Evolutionary conservation across 768 basidiomycete genomes (phyloP), one percentile per base, ranked within the genome.

Genomic region (Suillus subaureus): DNA sequence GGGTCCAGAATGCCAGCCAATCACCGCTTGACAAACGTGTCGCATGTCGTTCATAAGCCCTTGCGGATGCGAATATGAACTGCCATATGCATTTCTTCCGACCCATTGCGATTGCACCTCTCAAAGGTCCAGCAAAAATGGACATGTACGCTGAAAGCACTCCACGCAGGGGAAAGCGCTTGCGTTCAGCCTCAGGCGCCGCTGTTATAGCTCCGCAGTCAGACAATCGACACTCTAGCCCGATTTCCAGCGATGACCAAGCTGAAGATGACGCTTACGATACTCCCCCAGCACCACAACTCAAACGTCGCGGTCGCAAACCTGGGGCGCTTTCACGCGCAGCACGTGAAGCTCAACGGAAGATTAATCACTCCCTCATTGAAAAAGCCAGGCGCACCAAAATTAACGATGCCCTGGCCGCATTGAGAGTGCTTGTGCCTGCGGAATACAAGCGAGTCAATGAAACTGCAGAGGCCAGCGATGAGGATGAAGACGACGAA

Each of bases 331-430:
- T 92, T 55, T 91, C 91, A 21, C 89, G 92, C 66, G 85, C 85
- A 16, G 91, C 91, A 37, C 84, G 96, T 56, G 95, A 97, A 78
- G 86, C 90, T 2, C 89, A 94, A 76, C 87, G 96, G 61, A 94
- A 96, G 75, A 87, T 94, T 42, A 97, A 97, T 78, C 96, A 99
- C 73, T 93, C 91, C 6, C 88, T 96, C 67, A 99, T 99, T 74
- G 96, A 99, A 79, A 93, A 96, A 73, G 88, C 96, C 0, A 81
- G 96, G 37, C 84, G 96, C 66, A 97, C 96, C 13, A 97, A 97
- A 84, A 98, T 99, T 69, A 99, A 99, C 73, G 90, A 94, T 61
- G 94, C 96, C 0, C 83, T 98, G 6, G 83, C 89, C 3, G 87
- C 89, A 2, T 79, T 98, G 54, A 87, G 89, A 67, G 82, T 83